Conservation (phyloP, 2,329 filamentous ascomycete species). For the Rutstroemia sp. region DNA sequence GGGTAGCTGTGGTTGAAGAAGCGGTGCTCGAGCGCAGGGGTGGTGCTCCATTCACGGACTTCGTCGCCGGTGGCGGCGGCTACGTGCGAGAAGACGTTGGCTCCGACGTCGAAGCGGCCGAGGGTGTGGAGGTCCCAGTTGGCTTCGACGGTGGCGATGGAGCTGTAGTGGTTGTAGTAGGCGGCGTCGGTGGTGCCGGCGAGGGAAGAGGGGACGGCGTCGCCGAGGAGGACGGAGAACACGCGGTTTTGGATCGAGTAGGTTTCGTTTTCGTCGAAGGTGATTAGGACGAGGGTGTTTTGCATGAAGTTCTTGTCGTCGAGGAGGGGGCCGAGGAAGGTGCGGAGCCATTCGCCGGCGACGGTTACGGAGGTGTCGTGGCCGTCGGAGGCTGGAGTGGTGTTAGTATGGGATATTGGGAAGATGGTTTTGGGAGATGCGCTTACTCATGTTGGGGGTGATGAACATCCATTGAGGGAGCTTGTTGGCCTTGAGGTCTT, state of each 20-base stretch:
- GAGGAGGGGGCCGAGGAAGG: conserved; percentile 64
- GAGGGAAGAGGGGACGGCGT: conserved; percentile 58
- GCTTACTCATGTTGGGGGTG: conserved; percentile 32
- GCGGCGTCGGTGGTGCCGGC: conserved; percentile 60
- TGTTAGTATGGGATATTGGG: not conserved
- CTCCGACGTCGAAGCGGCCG: conserved; percentile 64
- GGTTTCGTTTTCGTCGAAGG: conserved; percentile 71
- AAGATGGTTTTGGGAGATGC: not conserved
- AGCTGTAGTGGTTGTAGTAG: conserved; percentile 69
- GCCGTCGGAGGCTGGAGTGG: conserved; percentile 60
- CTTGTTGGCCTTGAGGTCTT: conserved; percentile 53
- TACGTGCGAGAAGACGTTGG: conserved; percentile 60
- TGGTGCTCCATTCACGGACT: conserved; percentile 24
- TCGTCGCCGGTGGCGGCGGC: conserved; percentile 52
- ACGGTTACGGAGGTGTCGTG: conserved; percentile 66
- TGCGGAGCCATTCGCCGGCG: conserved; percentile 59
- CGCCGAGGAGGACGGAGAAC: conserved; percentile 64
- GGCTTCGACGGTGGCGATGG: conserved; percentile 56
- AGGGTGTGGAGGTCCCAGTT: conserved; percentile 64
- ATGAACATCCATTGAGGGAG: conserved; percentile 62
- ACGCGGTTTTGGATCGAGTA: conserved; percentile 63
- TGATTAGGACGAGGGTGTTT: conserved; percentile 67
- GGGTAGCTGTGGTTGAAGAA: conserved; percentile 40
- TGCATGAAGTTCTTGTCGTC: conserved; percentile 64
- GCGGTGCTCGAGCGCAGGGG: conserved; percentile 22